Percentiles rank a stretch among this genome's conserved stretches.
Conservation (phyloP, 495 filamentous ascomycete genomes). For the Hyaloscypha hepaticicola region DNA sequence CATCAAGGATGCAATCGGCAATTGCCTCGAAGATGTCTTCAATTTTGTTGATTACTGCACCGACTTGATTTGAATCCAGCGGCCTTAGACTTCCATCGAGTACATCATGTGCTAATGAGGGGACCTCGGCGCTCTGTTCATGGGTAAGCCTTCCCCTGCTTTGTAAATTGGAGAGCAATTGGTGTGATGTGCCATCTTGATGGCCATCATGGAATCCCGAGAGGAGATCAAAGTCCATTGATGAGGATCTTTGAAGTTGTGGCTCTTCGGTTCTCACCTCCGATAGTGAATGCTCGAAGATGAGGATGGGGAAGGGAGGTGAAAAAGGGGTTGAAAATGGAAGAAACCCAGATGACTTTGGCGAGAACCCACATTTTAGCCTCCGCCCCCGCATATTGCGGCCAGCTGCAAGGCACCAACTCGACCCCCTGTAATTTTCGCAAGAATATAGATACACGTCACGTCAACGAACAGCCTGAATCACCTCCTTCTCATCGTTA, state of each 20-base stretch:
- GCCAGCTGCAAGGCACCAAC: not conserved
- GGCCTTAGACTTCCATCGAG: not conserved
- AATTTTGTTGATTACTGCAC: slow-evolving; percentile 46
- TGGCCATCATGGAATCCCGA: not conserved
- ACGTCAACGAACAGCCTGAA: not conserved
- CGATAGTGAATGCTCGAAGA: not conserved
- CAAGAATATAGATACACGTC: too few species aligned
- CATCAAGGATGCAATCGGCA: slow-evolving; percentile 44
- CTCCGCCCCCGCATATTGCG: too few species aligned
- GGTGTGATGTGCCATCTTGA: not conserved
- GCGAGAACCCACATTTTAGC: not conserved
- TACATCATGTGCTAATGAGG: not conserved
- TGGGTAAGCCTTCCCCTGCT: slow-evolving; percentile 10
- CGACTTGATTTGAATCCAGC: slow-evolving; percentile 20
- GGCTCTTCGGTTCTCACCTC: not conserved
- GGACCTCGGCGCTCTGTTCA: not conserved
- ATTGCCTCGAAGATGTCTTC: slow-evolving; percentile 53
- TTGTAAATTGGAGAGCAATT: slow-evolving; percentile 25
- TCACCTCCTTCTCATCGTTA: not conserved
- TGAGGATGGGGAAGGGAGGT: not conserved
- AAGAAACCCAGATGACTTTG: too few species aligned
- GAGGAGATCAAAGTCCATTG: slow-evolving; percentile 17
- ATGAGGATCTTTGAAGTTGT: not conserved
- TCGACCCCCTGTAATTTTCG: not conserved
- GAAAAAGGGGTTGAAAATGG: not conserved